Percentiles rank a stretch among this genome's conserved stretches.
phyloP scores from a whole-genome alignment of 2,329 filamentous ascomycete genomes.

The Orbilia brochopaga region DNA sequence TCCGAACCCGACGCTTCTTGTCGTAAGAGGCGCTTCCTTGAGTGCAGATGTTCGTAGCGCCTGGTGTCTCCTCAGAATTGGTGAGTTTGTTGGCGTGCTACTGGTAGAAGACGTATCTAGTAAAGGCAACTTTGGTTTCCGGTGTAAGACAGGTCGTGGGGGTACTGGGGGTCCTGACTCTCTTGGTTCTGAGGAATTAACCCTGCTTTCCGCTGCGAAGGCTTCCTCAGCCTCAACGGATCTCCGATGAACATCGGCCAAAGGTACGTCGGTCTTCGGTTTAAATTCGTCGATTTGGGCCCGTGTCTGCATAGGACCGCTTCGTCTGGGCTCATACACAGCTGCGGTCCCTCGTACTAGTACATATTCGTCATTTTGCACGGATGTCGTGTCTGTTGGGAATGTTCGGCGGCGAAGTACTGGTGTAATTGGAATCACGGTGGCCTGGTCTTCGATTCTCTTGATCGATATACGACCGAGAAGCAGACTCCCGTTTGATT shows the following conservation, averaged over 20 bases:
- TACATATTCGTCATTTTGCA: background rate
- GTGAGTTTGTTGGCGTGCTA: conserved; percentile 7
- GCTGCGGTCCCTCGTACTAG: background rate
- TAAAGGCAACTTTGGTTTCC: conserved; percentile 14
- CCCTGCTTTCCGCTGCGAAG: too few species aligned
- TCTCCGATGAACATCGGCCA: background rate
- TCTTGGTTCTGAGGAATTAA: background rate
- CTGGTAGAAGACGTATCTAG: conserved; percentile 7
- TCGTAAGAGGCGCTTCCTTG: background rate
- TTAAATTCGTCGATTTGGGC: background rate
- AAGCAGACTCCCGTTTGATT: conserved; percentile 6
- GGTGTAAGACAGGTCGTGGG: conserved; percentile 1
- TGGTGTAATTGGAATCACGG: conserved; percentile 19
- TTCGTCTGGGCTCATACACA: background rate
- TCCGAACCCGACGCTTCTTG: too few species aligned
- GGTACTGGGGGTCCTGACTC: background rate
- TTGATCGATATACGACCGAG: conserved; percentile 16
- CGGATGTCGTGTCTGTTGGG: background rate
- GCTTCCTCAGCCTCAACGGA: background rate
- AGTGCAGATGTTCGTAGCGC: too few species aligned
- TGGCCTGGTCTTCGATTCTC: conserved; percentile 18
- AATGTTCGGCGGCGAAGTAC: background rate
- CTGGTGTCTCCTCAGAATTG: conserved; percentile 1
- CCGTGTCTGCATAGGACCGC: background rate
- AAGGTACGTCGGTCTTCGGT: background rate